Evolutionary conservation across 2,329 filamentous ascomycete species (phyloP).

Genomic region (Aspergillus hortae): DNA sequence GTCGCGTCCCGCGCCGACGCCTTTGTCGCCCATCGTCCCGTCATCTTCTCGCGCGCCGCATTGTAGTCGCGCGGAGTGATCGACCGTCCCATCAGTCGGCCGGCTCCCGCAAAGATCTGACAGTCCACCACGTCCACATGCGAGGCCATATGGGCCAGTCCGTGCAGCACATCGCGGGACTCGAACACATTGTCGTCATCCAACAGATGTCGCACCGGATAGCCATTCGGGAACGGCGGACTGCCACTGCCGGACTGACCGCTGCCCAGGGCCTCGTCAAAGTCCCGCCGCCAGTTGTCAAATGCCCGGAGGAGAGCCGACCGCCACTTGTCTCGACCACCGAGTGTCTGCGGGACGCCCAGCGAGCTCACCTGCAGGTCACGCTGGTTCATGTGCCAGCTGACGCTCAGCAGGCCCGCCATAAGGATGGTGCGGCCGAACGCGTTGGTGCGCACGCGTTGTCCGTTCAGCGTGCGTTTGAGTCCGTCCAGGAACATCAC

Average conservation of each 20-base stretch:
- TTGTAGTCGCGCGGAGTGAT: constrained; percentile 80
- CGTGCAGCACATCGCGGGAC: constrained; percentile 82
- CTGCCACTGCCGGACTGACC: constrained; percentile 36
- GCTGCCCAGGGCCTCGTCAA: constrained; percentile 69
- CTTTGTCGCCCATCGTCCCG: constrained; percentile 81
- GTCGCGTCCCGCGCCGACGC: constrained; percentile 86
- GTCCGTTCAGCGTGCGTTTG: constrained; percentile 81
- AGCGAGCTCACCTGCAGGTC: constrained; percentile 89
- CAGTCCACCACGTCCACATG: constrained; percentile 97
- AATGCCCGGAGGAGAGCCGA: constrained; percentile 81
- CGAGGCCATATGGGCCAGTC: constrained; percentile 95
- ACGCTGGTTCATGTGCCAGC: constrained; percentile 96
- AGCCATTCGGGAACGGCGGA: constrained; percentile 19
- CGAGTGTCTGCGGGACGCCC: constrained; percentile 73
- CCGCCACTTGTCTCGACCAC: constrained; percentile 88
- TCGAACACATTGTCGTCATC: constrained; percentile 75
- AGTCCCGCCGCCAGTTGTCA: constrained; percentile 89
- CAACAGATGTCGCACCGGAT: constrained; percentile 31
- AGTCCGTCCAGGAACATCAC: constrained; percentile 86
- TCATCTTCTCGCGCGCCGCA: constrained; percentile 78
- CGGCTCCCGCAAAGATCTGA: constrained; percentile 89
- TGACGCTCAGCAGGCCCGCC: constrained; percentile 88
- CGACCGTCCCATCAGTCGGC: constrained; percentile 75
- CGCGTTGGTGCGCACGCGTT: constrained; percentile 82
- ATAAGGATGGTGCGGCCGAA: constrained; percentile 93